Percentiles rank a stretch among this genome's conserved stretches.
phyloP scores from a whole-genome alignment of 2,329 filamentous ascomycete species.

The Berkeleyomyces basicola region DNA sequence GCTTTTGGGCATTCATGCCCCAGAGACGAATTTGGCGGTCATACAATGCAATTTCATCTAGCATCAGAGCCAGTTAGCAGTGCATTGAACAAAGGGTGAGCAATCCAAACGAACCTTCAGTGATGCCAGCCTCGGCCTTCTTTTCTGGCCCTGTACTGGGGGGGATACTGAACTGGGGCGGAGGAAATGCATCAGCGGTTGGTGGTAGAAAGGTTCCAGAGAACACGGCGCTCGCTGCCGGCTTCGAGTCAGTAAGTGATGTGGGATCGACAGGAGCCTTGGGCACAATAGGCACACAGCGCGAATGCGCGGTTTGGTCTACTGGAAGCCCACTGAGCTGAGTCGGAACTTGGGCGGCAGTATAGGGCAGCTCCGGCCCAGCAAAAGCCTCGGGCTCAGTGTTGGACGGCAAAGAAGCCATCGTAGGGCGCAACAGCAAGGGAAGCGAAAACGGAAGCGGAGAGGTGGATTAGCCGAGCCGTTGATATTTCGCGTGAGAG shows the following conservation, averaged over 20 bases:
- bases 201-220: background rate
- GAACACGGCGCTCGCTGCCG: background rate
- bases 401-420: background rate
- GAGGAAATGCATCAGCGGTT: background rate
- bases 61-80: background rate
- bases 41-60: constrained; percentile 92
- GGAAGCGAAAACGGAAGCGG: no score
- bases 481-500: no score
- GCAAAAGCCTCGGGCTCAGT: background rate
- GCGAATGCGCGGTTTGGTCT: background rate
- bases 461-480: no score
- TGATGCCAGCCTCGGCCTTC: background rate
- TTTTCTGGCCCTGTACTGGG: background rate
- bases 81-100: background rate
- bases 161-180: background rate
- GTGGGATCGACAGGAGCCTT: background rate
- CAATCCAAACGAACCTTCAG: constrained; percentile 1
- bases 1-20: constrained; percentile 90
- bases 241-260: background rate
- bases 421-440: no score
- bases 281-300: background rate
- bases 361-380: background rate
- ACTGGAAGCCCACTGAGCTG: background rate
- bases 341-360: background rate
- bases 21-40: constrained; percentile 94